Evolutionary conservation across 176 grass and related monocot genomes (phyloP), one percentile per base, ranked within the genome.

Genomic region (Cenchrus fungigraminus): DNA sequence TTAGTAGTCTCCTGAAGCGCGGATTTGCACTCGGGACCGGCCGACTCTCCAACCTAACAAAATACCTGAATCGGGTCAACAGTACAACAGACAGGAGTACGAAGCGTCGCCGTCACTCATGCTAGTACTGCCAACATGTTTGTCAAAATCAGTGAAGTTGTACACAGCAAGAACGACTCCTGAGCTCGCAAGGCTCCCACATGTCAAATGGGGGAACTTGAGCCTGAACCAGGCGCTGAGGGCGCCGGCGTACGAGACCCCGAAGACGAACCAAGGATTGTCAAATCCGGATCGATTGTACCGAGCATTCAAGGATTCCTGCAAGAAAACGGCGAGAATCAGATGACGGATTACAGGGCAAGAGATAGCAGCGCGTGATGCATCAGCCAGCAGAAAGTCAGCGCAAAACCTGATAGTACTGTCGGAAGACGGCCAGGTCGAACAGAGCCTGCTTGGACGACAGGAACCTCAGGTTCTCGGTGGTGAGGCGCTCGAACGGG

Each of bases 401-500:
- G 57, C 52, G 65, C 45, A 11, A 37, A 37, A 98, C 92, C 92
- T 98, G 95, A 76, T 95, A 95, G 82, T 90, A 81, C 65, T 98
- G 91, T 14, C 92, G 89, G 84, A 95, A 98, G 91, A 93, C 85
- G 63, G 89, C 93, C 76, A 98, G 81, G 70, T 93, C 93, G 90
- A 98, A 98, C 61, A 98, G 87, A 22, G 95, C 95, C 73, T 98
- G 95, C 89, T 98, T 98, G 37, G 95, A 98, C 44, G 95, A 98
- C 4, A 98, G 88, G 88, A 93, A 98, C 89, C 87, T 79, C 46
- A 98, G 86, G 67, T 98, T 98, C 44, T 90, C 65, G 52, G 93
- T 93, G 64, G 77, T 84, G 25, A 95, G 83, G 55, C 62, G 42
- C 77, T 93, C 20, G 85, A 92, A 98, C 63, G 93, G 95, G 57